Conservation (phyloP, 805 yeast species). For the Starmerella etchellsii region DNA sequence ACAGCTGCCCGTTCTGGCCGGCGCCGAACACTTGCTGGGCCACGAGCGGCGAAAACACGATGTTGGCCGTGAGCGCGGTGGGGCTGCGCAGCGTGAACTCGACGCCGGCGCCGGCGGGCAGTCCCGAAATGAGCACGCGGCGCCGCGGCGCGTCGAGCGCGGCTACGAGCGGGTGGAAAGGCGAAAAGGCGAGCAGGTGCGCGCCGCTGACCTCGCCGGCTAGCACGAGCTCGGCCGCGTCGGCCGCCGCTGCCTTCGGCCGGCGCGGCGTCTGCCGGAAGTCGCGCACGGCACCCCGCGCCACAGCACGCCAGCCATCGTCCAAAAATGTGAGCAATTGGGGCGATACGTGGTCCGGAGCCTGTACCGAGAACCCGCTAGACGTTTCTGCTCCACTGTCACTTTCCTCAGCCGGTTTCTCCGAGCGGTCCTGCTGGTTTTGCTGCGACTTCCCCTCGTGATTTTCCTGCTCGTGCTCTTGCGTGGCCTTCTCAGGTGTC, state of each 20-base stretch:
- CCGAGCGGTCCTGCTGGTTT: background rate
- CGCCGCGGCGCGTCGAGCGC: background rate
- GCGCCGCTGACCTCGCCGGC: background rate
- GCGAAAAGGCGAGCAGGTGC: background rate
- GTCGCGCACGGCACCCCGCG: slow-evolving; percentile 17
- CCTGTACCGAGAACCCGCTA: background rate
- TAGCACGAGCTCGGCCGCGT: background rate
- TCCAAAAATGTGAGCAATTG: slow-evolving; percentile 19
- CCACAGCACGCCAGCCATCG: slow-evolving; percentile 25
- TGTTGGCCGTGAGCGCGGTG: slow-evolving; percentile 28
- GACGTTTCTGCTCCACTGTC: background rate
- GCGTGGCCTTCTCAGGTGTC: background rate
- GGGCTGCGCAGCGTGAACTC: slow-evolving; percentile 35
- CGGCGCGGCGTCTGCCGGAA: slow-evolving; percentile 26
- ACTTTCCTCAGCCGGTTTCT: background rate
- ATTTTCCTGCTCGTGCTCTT: no score
- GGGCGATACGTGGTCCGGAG: slow-evolving; percentile 2
- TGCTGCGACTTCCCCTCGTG: background rate
- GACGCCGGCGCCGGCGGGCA: background rate
- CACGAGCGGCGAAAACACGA: slow-evolving; percentile 31
- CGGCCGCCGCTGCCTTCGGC: slow-evolving; percentile 3
- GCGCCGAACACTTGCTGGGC: slow-evolving; percentile 34
- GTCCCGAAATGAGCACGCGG: slow-evolving; percentile 19
- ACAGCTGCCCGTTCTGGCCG: slow-evolving; percentile 78
- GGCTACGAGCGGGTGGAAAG: background rate